Evolutionary conservation across 768 basidiomycete species (phyloP).

Genomic region (Russula vinacea): DNA sequence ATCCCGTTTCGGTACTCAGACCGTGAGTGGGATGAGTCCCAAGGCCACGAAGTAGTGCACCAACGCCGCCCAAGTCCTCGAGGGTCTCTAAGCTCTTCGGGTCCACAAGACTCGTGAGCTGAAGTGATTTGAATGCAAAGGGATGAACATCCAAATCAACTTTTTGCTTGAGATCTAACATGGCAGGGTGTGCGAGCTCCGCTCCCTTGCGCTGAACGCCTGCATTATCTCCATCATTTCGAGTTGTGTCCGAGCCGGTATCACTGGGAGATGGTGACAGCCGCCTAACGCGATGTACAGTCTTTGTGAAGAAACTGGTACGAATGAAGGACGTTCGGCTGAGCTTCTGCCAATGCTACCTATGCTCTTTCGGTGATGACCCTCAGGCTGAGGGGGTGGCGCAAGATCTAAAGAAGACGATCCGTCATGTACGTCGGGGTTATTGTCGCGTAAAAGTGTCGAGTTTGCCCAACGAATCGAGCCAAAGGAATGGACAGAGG

Average conservation of each 20-base stretch:
- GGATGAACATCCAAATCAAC: conserved; percentile 59
- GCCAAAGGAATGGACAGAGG: conserved; percentile 54
- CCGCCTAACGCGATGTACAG: conserved; percentile 13
- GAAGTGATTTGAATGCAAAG: conserved; percentile 68
- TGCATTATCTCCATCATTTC: conserved; percentile 27
- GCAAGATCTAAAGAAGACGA: conserved; percentile 49
- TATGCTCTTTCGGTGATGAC: conserved; percentile 57
- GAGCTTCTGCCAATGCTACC: conserved; percentile 56
- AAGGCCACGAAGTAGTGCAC: conserved; percentile 65
- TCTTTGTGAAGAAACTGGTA: conserved; percentile 27
- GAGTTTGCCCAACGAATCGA: conserved; percentile 57
- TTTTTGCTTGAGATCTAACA: conserved; percentile 40
- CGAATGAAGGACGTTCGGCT: conserved; percentile 35
- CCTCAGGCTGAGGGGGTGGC: conserved; percentile 33
- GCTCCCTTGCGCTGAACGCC: conserved; percentile 18
- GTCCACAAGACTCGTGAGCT: conserved; percentile 83
- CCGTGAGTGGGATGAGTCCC: conserved; percentile 61
- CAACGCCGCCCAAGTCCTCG: conserved; percentile 64
- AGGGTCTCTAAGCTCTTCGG: conserved; percentile 77
- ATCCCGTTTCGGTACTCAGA: conserved; percentile 29
- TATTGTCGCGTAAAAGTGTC: conserved; percentile 62
- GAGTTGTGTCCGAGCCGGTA: conserved; percentile 2
- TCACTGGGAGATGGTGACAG: conserved; percentile 30
- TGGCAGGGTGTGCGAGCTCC: conserved; percentile 31
- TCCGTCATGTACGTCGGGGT: conserved; percentile 55